phyloP scores from a whole-genome alignment of 169 alveolate species.

The Perkinsus chesapeaki region DNA sequence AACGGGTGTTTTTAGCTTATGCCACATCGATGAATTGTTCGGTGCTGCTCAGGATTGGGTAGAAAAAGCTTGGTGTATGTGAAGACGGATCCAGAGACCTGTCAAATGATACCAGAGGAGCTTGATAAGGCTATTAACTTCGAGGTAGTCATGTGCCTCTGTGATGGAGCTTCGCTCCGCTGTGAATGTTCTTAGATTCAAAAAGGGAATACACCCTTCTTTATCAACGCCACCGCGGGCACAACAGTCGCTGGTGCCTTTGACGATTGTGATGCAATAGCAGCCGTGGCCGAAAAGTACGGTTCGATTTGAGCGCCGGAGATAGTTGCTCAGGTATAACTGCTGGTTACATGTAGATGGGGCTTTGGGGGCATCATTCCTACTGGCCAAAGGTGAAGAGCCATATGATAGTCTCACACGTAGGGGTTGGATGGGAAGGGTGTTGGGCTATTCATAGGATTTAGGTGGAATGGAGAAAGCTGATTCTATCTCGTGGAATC shows the following conservation, averaged over 20 bases:
- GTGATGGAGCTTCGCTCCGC: background rate
- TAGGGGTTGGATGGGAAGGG: background rate
- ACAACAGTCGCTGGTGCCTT: constrained; percentile 26
- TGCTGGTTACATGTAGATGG: constrained; percentile 50
- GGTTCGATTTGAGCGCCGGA: no score
- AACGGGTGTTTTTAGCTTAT: no score
- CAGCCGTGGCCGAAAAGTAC: constrained; percentile 7
- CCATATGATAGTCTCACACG: background rate
- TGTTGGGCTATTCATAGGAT: background rate
- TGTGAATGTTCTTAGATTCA: background rate
- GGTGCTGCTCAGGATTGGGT: background rate
- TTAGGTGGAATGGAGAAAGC: constrained; percentile 11
- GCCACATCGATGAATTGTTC: background rate
- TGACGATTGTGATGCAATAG: constrained; percentile 34
- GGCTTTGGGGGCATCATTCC: constrained; percentile 40
- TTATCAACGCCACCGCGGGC: constrained; percentile 29
- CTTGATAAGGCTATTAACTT: background rate
- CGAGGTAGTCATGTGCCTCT: background rate
- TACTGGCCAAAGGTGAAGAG: constrained; percentile 19
- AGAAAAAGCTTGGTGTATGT: background rate
- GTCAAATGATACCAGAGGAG: background rate
- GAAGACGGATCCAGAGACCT: background rate
- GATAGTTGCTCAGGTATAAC: constrained; percentile 31
- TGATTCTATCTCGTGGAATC: constrained; percentile 27
- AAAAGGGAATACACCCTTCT: constrained; percentile 16